A percentile compares a stretch with the other conserved stretches of the same genome.
Evolutionary conservation across 495 filamentous ascomycete genomes (phyloP).

Genomic region (Penicillium canariense): DNA sequence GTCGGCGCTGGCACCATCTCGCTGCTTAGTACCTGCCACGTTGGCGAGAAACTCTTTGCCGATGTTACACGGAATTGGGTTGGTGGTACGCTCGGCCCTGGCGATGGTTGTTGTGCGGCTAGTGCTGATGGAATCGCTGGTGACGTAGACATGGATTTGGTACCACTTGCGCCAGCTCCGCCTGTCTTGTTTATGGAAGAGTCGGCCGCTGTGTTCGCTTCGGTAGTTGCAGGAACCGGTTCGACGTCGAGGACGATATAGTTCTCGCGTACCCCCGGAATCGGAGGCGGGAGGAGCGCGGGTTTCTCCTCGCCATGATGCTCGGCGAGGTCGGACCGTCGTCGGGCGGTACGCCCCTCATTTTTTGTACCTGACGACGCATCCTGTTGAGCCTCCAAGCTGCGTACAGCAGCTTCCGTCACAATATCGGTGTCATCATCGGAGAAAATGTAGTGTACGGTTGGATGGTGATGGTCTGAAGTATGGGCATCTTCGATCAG

Average conservation of each 20-base stretch:
- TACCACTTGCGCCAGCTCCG: background rate
- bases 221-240: slow-evolving; percentile 11
- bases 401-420: slow-evolving; percentile 51
- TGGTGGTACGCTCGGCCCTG: slow-evolving; percentile 31
- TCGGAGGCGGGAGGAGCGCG: slow-evolving; percentile 35
- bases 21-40: slow-evolving; percentile 55
- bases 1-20: slow-evolving; percentile 55
- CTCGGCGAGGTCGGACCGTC: slow-evolving; percentile 12
- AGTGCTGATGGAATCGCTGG: slow-evolving; percentile 7
- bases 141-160: slow-evolving; percentile 23
- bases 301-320: slow-evolving; percentile 20
- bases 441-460: slow-evolving; percentile 85
- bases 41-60: slow-evolving; percentile 48
- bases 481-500: slow-evolving; percentile 49
- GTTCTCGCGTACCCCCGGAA: slow-evolving; percentile 42
- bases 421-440: slow-evolving; percentile 69
- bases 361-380: slow-evolving; percentile 2
- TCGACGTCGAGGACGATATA: slow-evolving; percentile 47
- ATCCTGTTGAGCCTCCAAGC: slow-evolving; percentile 37
- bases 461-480: slow-evolving; percentile 64
- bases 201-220: slow-evolving; percentile 2
- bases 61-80: slow-evolving; percentile 40
- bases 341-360: slow-evolving; percentile 17
- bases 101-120: slow-evolving; percentile 4
- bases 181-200: background rate